phyloP scores from a whole-genome alignment of 1,284 basidiomycete genomes.

The Bjerkandera adusta region DNA sequence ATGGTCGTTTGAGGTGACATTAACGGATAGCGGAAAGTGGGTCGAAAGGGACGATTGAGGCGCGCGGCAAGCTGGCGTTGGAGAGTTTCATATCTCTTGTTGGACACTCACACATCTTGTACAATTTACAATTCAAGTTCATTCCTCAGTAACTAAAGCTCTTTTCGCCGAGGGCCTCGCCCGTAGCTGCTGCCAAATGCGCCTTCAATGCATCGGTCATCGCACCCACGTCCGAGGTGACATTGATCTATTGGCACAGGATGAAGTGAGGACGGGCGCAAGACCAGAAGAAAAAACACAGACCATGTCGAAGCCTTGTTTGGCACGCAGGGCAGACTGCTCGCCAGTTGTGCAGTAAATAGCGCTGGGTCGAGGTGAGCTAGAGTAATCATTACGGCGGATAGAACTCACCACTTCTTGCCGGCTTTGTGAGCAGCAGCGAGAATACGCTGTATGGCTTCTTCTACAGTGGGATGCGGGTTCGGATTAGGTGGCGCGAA shows the following conservation, averaged over 20 bases:
- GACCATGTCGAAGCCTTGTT: constrained; percentile 42
- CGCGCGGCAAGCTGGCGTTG: neutral
- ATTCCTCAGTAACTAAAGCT: constrained; percentile 7
- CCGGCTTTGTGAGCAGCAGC: constrained; percentile 49
- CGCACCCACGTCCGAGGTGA: constrained; percentile 44
- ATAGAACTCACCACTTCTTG: constrained; percentile 59
- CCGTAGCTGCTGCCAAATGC: constrained; percentile 31
- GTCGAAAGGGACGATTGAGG: constrained; percentile 22
- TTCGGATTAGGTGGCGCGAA: constrained; percentile 59
- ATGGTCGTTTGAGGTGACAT: constrained; percentile 36
- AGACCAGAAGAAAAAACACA: constrained; percentile 20
- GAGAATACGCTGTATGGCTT: constrained; percentile 57
- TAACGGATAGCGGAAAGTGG: constrained; percentile 31
- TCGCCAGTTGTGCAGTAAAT: constrained; percentile 37
- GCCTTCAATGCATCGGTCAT: constrained; percentile 40
- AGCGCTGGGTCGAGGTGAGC: constrained; percentile 14
- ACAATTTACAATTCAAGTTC: neutral
- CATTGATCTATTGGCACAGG: constrained; percentile 44
- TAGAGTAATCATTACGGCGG: neutral
- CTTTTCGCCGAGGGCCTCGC: constrained; percentile 8
- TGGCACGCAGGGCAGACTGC: constrained; percentile 35
- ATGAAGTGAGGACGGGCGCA: constrained; percentile 23
- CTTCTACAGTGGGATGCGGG: constrained; percentile 60
- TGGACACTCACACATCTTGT: neutral
- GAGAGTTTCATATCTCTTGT: neutral